Base-by-base conservation (phyloP, 371 early-diverging fungal species). In the Rhizomucor pusillus region DNA sequence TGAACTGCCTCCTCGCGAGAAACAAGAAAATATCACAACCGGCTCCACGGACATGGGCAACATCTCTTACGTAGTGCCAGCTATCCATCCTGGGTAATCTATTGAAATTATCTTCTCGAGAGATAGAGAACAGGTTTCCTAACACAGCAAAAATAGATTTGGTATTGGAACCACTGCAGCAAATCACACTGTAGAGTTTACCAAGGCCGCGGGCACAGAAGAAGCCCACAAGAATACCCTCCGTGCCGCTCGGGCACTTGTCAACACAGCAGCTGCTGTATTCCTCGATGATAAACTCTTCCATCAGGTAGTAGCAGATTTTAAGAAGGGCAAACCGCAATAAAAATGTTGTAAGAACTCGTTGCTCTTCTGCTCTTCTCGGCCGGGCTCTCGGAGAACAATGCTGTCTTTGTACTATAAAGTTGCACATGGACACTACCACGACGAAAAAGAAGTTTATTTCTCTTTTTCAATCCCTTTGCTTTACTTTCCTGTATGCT, bases 151-250 rank as follows among this genome's bases (percentile, higher is more conserved):
- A 7, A 29, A 29, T 13, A 64, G 72, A 0, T 73, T 66, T 36
- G 54, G 45, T 18, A 65, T 72, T 34, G 60, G 57, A 44, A 57
- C 60, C 0, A 50, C 56, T 14, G 69, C 79, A 14, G 66, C 76
- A 18, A 77, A 79, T 50, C 90, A 89, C 50, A 82, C 88, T 0
- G 60, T 63, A 16, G 84, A 79, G 51, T 91, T 91, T 58, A 56
- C 85, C 1, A 64, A 69, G 35, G 80, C 68, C 6, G 84, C 90
- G 0, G 65, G 75, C 54, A 81, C 89, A 0, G 64, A 64, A 11
- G 59, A 62, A 16, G 92, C 90, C n/a, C 89, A 90, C 54, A 52
- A 62, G 45, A 71, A 72, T 39, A 79, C 85, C 0, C 49, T 87
- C 43, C 66, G 72, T 7, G 83, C 87, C 20, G 73, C 83, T 23